Conservation (phyloP, 805 yeast genomes). For the Candida sithepensis region DNA sequence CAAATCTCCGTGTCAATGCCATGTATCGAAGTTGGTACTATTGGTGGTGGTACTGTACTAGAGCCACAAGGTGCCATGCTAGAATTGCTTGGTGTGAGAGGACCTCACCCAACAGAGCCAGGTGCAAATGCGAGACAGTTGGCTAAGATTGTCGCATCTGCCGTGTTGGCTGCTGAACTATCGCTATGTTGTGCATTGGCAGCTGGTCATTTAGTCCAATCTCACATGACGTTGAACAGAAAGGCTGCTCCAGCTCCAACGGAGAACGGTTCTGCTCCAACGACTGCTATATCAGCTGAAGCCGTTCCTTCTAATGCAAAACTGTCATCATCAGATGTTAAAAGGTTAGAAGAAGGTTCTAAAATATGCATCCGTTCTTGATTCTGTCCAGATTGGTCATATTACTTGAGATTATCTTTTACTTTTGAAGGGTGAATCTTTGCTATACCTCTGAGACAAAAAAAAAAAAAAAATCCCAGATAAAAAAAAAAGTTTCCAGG, state of each 20-base stretch:
- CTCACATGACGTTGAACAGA: constrained; percentile 96
- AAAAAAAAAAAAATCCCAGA: not conserved
- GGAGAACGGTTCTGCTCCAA: constrained; percentile 18
- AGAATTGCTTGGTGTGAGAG: constrained; percentile 89
- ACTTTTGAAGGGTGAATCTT: too few relatives aligned
- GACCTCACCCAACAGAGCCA: constrained; percentile 91
- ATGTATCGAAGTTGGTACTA: constrained; percentile 96
- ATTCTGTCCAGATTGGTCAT: not conserved
- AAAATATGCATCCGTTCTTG: constrained; percentile 67
- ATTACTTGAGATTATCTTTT: too few relatives aligned
- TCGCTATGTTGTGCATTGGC: constrained; percentile 95
- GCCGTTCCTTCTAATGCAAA: constrained; percentile 13
- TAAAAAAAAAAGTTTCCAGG: not conserved
- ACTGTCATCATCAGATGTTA: constrained; percentile 29
- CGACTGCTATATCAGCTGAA: constrained; percentile 11
- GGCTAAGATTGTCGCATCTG: constrained; percentile 89
- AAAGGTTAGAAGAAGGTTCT: constrained; percentile 67
- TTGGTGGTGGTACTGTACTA: constrained; percentile 97
- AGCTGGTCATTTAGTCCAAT: constrained; percentile 96
- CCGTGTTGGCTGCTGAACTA: constrained; percentile 93
- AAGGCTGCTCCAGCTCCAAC: constrained; percentile 29
- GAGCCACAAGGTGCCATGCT: constrained; percentile 97
- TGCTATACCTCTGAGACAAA: too few relatives aligned
- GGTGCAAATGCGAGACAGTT: constrained; percentile 93
- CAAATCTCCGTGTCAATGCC: constrained; percentile 98